Base-by-base conservation (phyloP, 2,329 filamentous ascomycete genomes). In the Elsinoe arachidis region DNA sequence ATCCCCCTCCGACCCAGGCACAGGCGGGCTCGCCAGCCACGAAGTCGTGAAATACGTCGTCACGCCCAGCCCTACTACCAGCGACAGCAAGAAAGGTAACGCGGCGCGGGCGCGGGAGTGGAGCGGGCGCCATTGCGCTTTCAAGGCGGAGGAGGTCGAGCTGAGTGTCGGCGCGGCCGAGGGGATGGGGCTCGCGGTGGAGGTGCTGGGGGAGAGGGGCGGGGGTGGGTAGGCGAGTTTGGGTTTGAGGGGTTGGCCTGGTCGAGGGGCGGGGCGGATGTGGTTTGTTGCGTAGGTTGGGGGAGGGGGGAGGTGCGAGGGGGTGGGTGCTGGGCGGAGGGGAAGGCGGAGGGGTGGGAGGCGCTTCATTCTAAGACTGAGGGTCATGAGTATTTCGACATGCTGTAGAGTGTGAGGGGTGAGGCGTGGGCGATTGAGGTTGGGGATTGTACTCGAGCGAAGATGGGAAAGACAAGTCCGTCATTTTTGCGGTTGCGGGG, bases 21-120 rank as follows among this genome's bases (percentile, higher is more conserved):
- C 57, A 0, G 74, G 74, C 2, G 71, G 61, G 1, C 75, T 75
- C 0, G 79, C 78, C 1, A 70, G 66, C 56, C 80, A 62, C 41
- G 74, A 65, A n/a, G 75, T 61, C 11, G 70, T 66, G 49, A 73
- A 60, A 46, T 71, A 63, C 54, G 70, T 70, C 61, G 77, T 78
- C 52, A 65, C 61, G 23, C 66, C 58, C 15, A 68, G 56, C 60
- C 79, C 79, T 41, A 75, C 34, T 58, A 73, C 49, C 55, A 79
- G 66, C 64, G 75, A 76, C 41, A 73, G 7, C 66, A 58, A 52
- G 60, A 61, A 67, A 57, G 61, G 58, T 34, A 68, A 51, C n/a
- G 55, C 41, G 37, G 52, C 23, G 51, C 62, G 63, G 34, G 64
- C 56, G 43, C 60, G 60, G 23, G 53, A 44, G 26, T 61, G 33